Percentiles rank a stretch among this genome's conserved stretches.
phyloP scores from a whole-genome alignment of 768 basidiomycete genomes.

The Crepidotus variabilis region DNA sequence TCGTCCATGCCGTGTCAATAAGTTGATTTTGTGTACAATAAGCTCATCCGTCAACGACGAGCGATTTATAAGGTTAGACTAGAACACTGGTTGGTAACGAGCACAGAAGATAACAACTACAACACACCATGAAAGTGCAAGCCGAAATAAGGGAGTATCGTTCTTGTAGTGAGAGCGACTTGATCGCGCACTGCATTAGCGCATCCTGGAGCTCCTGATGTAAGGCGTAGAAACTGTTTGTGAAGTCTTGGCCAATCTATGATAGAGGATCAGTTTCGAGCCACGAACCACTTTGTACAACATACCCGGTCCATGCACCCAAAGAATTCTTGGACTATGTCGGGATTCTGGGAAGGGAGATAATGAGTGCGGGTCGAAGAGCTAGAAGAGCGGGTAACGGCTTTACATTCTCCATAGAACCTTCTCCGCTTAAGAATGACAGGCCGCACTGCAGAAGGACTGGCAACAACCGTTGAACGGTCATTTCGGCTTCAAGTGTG shows the following conservation, averaged over 20 bases:
- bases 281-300: slow-evolving; percentile 3
- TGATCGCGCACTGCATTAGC: slow-evolving; percentile 65
- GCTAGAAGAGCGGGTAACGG: background rate
- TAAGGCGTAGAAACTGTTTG: slow-evolving; percentile 55
- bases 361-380: background rate
- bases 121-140: slow-evolving; percentile 75
- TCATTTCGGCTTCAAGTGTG: slow-evolving; percentile 47
- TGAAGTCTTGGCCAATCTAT: slow-evolving; percentile 56
- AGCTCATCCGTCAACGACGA: slow-evolving; percentile 63
- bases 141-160: slow-evolving; percentile 82
- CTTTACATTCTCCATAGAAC: slow-evolving; percentile 70
- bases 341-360: slow-evolving; percentile 64
- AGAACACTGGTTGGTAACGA: background rate
- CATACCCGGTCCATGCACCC: slow-evolving; percentile 72
- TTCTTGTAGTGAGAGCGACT: slow-evolving; percentile 70
- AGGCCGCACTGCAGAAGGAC: slow-evolving; percentile 59
- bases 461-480: slow-evolving; percentile 54
- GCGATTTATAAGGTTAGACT: slow-evolving; percentile 67
- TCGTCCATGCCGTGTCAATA: slow-evolving; percentile 54
- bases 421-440: slow-evolving; percentile 45
- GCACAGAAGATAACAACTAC: background rate
- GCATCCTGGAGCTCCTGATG: slow-evolving; percentile 62
- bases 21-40: slow-evolving; percentile 37
- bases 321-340: slow-evolving; percentile 89
- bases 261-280: background rate